These are phyloP conservation scores for Darksidea phi DNA, from an alignment of 495 filamentous ascomycete species.

Conservation along the genomic window DNA sequence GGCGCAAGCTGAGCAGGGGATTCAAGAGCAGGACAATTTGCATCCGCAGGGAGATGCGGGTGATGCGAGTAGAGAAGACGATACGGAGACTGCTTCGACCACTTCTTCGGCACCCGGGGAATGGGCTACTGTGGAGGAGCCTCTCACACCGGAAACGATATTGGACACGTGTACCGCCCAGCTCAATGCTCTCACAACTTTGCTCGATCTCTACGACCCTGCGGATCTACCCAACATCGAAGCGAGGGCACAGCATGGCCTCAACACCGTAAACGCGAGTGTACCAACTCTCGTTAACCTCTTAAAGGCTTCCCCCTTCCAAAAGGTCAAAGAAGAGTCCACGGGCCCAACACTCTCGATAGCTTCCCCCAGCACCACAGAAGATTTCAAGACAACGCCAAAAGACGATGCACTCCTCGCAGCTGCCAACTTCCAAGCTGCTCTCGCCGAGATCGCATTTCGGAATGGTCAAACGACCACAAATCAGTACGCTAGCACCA, in stretches of 20 bases:
- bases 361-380: neutral
- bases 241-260: conserved; percentile 42
- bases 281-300: conserved; percentile 48
- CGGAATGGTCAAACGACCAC: conserved; percentile 50
- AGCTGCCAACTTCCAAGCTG: conserved; percentile 53
- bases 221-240: conserved; percentile 43
- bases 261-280: conserved; percentile 45
- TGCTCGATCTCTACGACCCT: conserved; percentile 40
- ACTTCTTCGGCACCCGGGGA: conserved; percentile 50
- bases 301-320: conserved; percentile 1
- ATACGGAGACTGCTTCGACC: conserved; percentile 35
- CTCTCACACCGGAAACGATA: conserved; percentile 60
- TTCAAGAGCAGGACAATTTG: conserved; percentile 28
- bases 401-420: conserved; percentile 55
- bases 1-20: conserved; percentile 41
- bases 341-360: conserved; percentile 26
- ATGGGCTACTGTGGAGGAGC: conserved; percentile 62
- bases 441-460: conserved; percentile 57
- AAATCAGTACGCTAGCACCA: conserved; percentile 52
- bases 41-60: conserved; percentile 14
- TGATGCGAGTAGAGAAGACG: conserved; percentile 21
- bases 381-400: conserved; percentile 18
- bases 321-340: conserved; percentile 2
- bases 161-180: conserved; percentile 65
- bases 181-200: conserved; percentile 55